Evolutionary conservation across 73 alveolate genomes (phyloP), one percentile per base, ranked within the genome.

Genomic region (Paramecium bursaria): DNA sequence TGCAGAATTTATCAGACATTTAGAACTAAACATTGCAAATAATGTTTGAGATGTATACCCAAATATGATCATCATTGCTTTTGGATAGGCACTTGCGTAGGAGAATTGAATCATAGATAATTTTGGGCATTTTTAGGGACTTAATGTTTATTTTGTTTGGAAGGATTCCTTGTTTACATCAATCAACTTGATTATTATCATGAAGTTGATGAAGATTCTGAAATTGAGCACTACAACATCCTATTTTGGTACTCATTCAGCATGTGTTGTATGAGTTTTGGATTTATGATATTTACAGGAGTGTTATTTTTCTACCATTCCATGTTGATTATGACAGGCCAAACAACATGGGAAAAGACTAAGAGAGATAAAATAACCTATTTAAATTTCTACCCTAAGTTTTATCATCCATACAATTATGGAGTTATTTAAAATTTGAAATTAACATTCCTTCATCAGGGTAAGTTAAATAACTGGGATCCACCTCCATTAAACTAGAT

Each of bases 51-150:
- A 88, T 91, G 97, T 29, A 91, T 91, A 3, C 75, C 94, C 35
- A 91, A 91, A 73, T 91, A 55, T 30, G 97, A 91, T 61, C 97
- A 91, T 86, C 97, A 91, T 67, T 91, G 97, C 57, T 91, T 91
- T 57, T 91, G 97, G 97, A 89, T 91, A 6, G 97, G 97, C 4
- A 94, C 92, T 15, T 91, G 97, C 73, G 97, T 91, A 13, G 97
- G 97, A 13, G 97, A 91, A 55, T 91, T 91, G 10, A 91, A 91
- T 52, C 97, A 91, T 79, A 30, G 94, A 48, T 86, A 85, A 55
- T 91, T 89, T 75, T 89, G 90, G 93, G 52, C 80, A 17, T 91
- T 91, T 76, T 74, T 91, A 1, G 35, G 75, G 33, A 76, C 86
- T 53, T 23, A 91, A 60, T 74, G 90, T 49, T 33, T 73, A 3